These are phyloP conservation scores for Viola odorata DNA, from an alignment of 345 rosid species.

Conservation along the genomic window DNA sequence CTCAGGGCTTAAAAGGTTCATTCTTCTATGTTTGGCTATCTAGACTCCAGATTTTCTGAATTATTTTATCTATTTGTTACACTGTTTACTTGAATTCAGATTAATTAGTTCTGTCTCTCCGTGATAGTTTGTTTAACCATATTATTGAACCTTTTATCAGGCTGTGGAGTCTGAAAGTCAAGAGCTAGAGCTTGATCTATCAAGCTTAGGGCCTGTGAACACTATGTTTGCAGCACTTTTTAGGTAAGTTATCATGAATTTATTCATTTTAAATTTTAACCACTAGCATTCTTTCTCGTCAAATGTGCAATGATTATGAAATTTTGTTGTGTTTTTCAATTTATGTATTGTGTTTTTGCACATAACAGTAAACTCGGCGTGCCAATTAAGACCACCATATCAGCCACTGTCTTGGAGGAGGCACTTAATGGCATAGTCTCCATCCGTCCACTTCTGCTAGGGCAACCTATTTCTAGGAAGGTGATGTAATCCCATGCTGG, in stretches of 20 bases:
- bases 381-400: slow-evolving; percentile 95
- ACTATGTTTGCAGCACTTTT: slow-evolving; percentile 93
- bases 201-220: slow-evolving; percentile 92
- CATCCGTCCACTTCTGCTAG: slow-evolving; percentile 58
- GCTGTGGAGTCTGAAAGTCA: slow-evolving; percentile 71
- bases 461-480: slow-evolving; percentile 64
- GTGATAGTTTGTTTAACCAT: slow-evolving; percentile 7
- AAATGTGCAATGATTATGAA: slow-evolving; percentile 8
- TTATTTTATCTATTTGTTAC: too few species aligned
- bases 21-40: neutral
- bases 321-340: neutral
- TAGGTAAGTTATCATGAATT: slow-evolving; percentile 41
- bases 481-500: slow-evolving; percentile 30
- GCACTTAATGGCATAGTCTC: slow-evolving; percentile 79
- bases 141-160: slow-evolving; percentile 32
- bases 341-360: slow-evolving; percentile 7
- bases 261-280: neutral
- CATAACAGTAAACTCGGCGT: slow-evolving; percentile 85
- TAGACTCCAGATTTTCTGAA: neutral
- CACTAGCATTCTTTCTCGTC: neutral
- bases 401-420: slow-evolving; percentile 93
- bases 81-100: neutral
- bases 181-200: slow-evolving; percentile 92
- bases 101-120: slow-evolving; percentile 5
- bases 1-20: neutral